These are phyloP conservation scores for Xylaria nigripes DNA, from an alignment of 495 filamentous ascomycete species.

Conservation along the genomic window DNA sequence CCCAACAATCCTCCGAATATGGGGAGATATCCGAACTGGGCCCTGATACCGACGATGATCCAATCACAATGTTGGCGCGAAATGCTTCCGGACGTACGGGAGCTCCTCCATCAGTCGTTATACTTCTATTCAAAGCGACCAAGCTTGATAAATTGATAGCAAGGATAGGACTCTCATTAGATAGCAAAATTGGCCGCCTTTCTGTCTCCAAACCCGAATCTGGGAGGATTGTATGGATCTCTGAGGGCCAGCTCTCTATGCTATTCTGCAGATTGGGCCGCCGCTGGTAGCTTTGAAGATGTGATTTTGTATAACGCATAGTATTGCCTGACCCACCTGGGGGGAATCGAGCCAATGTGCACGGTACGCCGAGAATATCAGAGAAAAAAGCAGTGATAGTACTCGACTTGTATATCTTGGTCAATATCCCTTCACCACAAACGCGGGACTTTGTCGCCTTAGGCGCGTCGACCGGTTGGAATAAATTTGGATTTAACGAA, in stretches of 20 bases:
- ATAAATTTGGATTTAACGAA: slow-evolving; percentile 49
- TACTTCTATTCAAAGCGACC: slow-evolving; percentile 62
- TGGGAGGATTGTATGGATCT: slow-evolving; percentile 37
- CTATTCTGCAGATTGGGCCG: slow-evolving; percentile 7
- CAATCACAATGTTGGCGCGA: slow-evolving; percentile 76
- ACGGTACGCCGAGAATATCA: slow-evolving; percentile 61
- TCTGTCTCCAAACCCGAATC: slow-evolving; percentile 39
- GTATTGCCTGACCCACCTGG: slow-evolving; percentile 46
- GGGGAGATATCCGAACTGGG: slow-evolving; percentile 9
- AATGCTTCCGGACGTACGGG: slow-evolving; percentile 61
- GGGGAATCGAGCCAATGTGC: slow-evolving; percentile 73
- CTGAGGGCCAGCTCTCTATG: slow-evolving; percentile 41
- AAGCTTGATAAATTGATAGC: slow-evolving; percentile 74
- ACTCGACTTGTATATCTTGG: slow-evolving; percentile 57
- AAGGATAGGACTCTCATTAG: slow-evolving; percentile 90
- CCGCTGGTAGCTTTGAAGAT: slow-evolving; percentile 48
- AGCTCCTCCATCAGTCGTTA: slow-evolving; percentile 49
- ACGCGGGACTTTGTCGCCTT: slow-evolving; percentile 51
- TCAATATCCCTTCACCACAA: slow-evolving; percentile 66
- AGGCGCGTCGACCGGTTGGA: slow-evolving; percentile 24
- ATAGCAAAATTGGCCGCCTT: slow-evolving; percentile 59
- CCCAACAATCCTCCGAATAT: slow-evolving; percentile 53
- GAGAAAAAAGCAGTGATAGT: slow-evolving; percentile 68
- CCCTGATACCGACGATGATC: slow-evolving; percentile 18
- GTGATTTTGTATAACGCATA: slow-evolving; percentile 57